Base-by-base conservation (phyloP, 768 basidiomycete species). In the Lactarius akahatsu region DNA sequence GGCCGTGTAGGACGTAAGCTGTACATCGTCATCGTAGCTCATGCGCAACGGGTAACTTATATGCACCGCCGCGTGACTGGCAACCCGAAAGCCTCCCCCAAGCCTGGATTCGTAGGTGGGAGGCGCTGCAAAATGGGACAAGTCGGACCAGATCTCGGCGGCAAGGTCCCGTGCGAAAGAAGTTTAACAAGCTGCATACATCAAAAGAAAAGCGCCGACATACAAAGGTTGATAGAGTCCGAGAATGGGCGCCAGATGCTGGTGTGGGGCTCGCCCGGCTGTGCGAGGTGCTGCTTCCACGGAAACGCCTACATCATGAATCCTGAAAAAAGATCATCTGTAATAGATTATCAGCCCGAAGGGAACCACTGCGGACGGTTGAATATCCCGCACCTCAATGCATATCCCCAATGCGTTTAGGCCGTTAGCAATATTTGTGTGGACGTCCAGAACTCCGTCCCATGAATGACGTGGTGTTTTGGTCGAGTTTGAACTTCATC, bases 271-370 rank as follows among this genome's bases (percentile, higher is more conserved):
- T 73, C 70, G 18, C 80, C 84, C 28, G 76, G 69, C 34, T 77
- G 68, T 18, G 72, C 76, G 38, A 11, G 55, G 77, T 95, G 96
- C 70, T 94, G 92, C 0, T 77, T 80, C 69, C 81, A 80, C 11
- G 81, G 82, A 74, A 94, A 96, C 0, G 94, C 90, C 90, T 90
- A 95, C 79, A 84, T 83, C 90, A 95, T 94, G 55, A 89, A 74
- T 0, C 74, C 54, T 3, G 92, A 79, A 74, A 94, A 72, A 93
- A 78, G 52, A 94, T 86, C 93, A 95, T 95, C 90, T 92, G 68
- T 2, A 13, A 8, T 18, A 55, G 59, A 47, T 28, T 43, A 52
- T 52, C 18, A 59, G 36, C 62, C 62, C 71, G 66, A 65, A 47
- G 67, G 28, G 0, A 20, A 32, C n/a, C 47, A 11, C 2, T 26